Evolutionary conservation across 129 eudicot genomes (phyloP).

Genomic region (Helianthus tuberosus): DNA sequence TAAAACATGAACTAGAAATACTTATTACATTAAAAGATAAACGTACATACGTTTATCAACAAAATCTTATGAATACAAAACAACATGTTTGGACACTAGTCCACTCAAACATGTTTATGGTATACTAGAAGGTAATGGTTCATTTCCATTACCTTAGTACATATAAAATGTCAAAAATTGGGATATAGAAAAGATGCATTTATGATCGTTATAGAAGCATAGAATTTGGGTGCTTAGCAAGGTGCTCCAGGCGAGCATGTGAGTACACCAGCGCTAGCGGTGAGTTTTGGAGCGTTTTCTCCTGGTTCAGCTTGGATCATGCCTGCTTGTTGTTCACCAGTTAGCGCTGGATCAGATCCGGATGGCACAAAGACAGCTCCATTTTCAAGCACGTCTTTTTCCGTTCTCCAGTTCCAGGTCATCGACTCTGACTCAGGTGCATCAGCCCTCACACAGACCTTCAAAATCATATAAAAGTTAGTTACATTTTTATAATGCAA

Average conservation of each 20-base stretch:
- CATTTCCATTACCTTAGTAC: constrained; percentile 21
- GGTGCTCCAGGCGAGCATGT: constrained; percentile 38
- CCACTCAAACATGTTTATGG: constrained; percentile 16
- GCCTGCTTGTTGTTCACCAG: constrained; percentile 12
- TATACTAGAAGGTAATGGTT: neutral
- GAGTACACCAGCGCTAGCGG: constrained; percentile 55
- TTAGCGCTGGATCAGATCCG: constrained; percentile 36
- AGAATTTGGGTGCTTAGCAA: constrained; percentile 35
- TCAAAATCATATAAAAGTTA: neutral
- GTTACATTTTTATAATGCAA: no score
- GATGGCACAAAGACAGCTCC: constrained; percentile 68
- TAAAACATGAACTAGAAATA: neutral
- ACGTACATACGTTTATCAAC: neutral
- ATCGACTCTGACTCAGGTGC: constrained; percentile 44
- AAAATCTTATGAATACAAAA: neutral
- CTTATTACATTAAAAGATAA: neutral
- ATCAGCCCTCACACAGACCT: constrained; percentile 67
- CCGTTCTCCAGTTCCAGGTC: constrained; percentile 78
- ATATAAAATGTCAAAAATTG: neutral
- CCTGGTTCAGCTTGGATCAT: constrained; percentile 58
- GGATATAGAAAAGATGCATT: neutral
- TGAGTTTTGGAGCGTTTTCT: constrained; percentile 35
- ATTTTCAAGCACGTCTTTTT: constrained; percentile 51
- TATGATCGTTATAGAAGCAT: neutral
- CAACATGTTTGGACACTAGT: neutral